Evolutionary conservation across 345 rosid species (phyloP).

Genomic region (Ailanthus altissimus): DNA sequence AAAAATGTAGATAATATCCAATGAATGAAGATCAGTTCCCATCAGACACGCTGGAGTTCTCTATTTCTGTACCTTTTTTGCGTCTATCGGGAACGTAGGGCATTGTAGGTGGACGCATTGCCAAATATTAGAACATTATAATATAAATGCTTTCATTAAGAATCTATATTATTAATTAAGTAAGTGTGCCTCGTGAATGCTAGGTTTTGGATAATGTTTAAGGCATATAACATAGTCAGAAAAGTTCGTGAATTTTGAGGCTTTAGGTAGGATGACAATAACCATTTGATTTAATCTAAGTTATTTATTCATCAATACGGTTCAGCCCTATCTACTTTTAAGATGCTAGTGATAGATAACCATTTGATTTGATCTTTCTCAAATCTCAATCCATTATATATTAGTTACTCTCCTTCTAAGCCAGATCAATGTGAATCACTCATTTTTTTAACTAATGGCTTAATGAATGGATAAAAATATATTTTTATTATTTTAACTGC

Average conservation of each 20-base stretch:
- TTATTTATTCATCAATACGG: not conserved
- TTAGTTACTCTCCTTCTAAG: no score
- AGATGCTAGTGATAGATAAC: no score
- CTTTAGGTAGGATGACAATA: not conserved
- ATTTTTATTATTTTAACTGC: no score
- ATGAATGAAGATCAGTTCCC: slow-evolving; percentile 11
- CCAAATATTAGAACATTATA: not conserved
- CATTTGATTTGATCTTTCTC: no score
- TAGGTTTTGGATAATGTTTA: slow-evolving; percentile 16
- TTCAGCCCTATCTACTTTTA: no score
- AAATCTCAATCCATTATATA: no score
- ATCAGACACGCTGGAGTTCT: slow-evolving; percentile 25
- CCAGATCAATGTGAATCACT: no score
- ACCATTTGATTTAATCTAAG: not conserved
- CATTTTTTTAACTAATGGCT: no score
- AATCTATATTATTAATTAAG: not conserved
- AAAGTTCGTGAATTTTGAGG: slow-evolving; percentile 15
- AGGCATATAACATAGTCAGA: not conserved
- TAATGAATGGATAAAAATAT: no score
- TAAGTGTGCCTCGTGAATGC: slow-evolving; percentile 19
- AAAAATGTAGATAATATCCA: not conserved
- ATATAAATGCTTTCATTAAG: not conserved
- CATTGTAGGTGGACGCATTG: slow-evolving; percentile 37
- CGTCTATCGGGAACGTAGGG: slow-evolving; percentile 31
- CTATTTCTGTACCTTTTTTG: not conserved